Conservation (phyloP, 2,329 filamentous ascomycete genomes). For the Tolypocladium endophyticum region DNA sequence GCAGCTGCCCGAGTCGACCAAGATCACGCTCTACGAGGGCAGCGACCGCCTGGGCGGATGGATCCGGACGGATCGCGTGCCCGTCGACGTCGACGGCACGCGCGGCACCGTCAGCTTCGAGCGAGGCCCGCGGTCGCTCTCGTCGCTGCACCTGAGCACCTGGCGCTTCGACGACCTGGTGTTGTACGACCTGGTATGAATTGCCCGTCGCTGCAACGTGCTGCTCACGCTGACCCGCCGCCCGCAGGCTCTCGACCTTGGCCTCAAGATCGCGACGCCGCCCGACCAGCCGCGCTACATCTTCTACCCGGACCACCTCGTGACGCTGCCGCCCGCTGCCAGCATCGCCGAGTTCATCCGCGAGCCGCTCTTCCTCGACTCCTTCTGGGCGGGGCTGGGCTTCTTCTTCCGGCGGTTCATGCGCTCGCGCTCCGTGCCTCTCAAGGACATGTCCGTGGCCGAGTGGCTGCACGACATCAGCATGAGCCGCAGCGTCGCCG, state of each 20-base stretch:
- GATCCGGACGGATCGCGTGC: conserved; percentile 58
- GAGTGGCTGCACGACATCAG: conserved; percentile 23
- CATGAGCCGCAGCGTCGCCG: conserved; percentile 32
- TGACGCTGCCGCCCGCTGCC: conserved; percentile 19
- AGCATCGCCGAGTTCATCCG: conserved; percentile 14
- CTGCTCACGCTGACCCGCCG: conserved; percentile 8
- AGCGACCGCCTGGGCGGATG: conserved; percentile 67
- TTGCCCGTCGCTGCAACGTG: conserved; percentile 9
- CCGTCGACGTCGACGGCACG: conserved; percentile 45
- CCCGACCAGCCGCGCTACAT: conserved; percentile 52
- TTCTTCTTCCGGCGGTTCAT: conserved; percentile 13
- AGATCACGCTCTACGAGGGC: conserved; percentile 75
- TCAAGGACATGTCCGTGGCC: conserved; percentile 22
- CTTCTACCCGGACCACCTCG: conserved; percentile 72
- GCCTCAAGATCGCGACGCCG: conserved; percentile 36
- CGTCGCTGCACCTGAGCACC: conserved; percentile 32
- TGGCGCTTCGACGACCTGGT: conserved; percentile 50
- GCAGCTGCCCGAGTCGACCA: conserved; percentile 49
- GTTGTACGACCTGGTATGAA: conserved; percentile 56
- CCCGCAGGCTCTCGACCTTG: conserved; percentile 22
- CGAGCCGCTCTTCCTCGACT: conserved; percentile 22
- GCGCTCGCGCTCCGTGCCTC: conserved; percentile 8
- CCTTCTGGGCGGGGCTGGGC: conserved; percentile 15
- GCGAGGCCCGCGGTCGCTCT: conserved; percentile 69
- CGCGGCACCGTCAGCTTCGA: conserved; percentile 61